Conservation (phyloP, 495 filamentous ascomycete species). For the Gamarada debralockiae region DNA sequence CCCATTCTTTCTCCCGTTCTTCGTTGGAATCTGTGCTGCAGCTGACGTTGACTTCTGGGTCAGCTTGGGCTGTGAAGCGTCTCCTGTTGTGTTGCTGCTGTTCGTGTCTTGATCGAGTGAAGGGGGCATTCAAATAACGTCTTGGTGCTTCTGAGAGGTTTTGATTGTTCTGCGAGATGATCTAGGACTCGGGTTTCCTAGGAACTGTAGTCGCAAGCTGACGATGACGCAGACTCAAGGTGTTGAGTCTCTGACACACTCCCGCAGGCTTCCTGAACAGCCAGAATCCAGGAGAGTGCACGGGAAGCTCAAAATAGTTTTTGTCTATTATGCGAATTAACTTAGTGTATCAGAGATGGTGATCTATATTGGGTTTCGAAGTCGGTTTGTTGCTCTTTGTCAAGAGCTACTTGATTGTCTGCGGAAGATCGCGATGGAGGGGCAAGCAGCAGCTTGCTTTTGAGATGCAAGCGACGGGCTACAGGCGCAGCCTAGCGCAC, state of each 20-base stretch:
- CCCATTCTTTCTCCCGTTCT: constrained; percentile 24
- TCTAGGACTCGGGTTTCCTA: neutral
- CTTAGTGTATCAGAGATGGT: neutral
- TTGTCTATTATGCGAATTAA: constrained; percentile 4
- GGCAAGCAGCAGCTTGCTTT: constrained; percentile 5
- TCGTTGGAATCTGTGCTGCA: constrained; percentile 19
- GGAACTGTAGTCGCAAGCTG: neutral
- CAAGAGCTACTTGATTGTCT: neutral
- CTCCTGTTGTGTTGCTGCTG: constrained; percentile 4
- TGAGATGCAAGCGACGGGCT: neutral
- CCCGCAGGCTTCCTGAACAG: constrained; percentile 21
- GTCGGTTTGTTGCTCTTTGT: constrained; percentile 1
- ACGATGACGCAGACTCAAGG: neutral
- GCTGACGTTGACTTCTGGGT: constrained; percentile 32
- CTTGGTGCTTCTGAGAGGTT: neutral
- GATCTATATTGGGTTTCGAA: neutral
- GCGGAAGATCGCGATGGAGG: neutral
- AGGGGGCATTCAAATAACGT: constrained; percentile 28
- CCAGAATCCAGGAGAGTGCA: constrained; percentile 22
- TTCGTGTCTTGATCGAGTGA: constrained; percentile 25
- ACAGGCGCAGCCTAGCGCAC: too few species aligned
- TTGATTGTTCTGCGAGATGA: neutral
- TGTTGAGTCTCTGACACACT: constrained; percentile 1
- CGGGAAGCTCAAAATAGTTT: constrained; percentile 6
- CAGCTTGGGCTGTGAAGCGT: constrained; percentile 8